Percentiles rank a stretch among this genome's conserved stretches.
Conservation (phyloP, 2,329 filamentous ascomycete species). For the Shiraia bambusicola region DNA sequence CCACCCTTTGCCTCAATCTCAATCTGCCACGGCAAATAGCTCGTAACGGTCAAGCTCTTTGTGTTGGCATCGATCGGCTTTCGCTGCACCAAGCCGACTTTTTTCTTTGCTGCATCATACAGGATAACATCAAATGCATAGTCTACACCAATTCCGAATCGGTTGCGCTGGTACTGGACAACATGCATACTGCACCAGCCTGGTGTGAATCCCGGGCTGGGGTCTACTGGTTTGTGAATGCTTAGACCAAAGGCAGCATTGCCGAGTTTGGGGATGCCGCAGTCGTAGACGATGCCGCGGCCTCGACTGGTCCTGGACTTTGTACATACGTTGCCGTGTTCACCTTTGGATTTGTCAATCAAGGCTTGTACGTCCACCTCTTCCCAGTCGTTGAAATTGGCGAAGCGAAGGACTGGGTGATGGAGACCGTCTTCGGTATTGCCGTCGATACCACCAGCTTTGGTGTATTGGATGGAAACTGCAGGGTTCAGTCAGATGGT, state of each 20-base stretch:
- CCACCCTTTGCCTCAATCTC: conserved; percentile 2
- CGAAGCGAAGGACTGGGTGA: conserved; percentile 2
- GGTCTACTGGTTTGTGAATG: conserved; percentile 4
- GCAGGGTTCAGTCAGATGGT: too few species aligned
- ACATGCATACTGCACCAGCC: conserved; percentile 6
- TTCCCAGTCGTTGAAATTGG: conserved; percentile 4
- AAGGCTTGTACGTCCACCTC: neutral
- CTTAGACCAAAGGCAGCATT: conserved; percentile 2
- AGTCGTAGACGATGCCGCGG: conserved; percentile 1
- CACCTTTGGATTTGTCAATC: conserved; percentile 1
- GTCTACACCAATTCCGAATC: conserved; percentile 1
- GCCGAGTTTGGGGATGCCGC: conserved; percentile 4
- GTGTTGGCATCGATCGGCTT: neutral
- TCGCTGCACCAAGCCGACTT: conserved; percentile 1
- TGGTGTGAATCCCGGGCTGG: neutral
- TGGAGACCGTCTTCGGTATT: conserved; percentile 5
- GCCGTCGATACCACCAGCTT: conserved; percentile 4
- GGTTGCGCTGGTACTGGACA: conserved; percentile 4
- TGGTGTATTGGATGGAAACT: conserved; percentile 3
- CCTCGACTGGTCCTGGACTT: neutral
- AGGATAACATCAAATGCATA: conserved; percentile 4
- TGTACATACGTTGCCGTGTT: conserved; percentile 3
- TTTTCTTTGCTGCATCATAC: conserved; percentile 1
- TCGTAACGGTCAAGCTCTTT: conserved; percentile 1
- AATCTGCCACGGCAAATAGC: conserved; percentile 2